Evolutionary conservation across 805 yeast genomes (phyloP).

Genomic region (Saccharomyces paradoxus): DNA sequence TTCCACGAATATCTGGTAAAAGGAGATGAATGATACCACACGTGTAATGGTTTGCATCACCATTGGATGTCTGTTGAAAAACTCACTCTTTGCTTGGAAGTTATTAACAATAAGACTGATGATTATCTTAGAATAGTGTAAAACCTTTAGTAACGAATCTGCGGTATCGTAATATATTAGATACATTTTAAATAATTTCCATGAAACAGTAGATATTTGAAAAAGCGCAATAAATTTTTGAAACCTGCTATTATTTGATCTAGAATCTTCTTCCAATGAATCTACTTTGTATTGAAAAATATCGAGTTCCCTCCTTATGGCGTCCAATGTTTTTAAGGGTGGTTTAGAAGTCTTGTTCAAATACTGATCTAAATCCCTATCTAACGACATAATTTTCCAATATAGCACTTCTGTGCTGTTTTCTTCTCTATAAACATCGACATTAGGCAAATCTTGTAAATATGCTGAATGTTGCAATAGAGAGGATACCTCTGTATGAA

Average conservation of each 20-base stretch:
- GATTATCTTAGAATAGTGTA: conserved; percentile 15
- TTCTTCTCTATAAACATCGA: conserved; percentile 23
- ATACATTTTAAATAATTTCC: conserved; percentile 25
- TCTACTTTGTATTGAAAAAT: conserved; percentile 12
- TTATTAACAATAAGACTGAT: conserved; percentile 16
- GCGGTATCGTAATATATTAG: conserved; percentile 18
- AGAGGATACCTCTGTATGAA: conserved; percentile 23
- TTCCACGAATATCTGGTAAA: conserved; percentile 16
- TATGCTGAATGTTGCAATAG: conserved; percentile 24
- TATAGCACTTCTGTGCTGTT: conserved; percentile 22
- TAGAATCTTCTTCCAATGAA: conserved; percentile 6
- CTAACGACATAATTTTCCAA: conserved; percentile 28
- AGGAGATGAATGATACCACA: conserved; percentile 21
- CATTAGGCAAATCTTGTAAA: conserved; percentile 17
- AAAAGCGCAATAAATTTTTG: conserved; percentile 20
- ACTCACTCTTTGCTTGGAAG: conserved; percentile 6
- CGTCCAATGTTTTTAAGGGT: conserved; percentile 24
- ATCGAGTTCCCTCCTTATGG: conserved; percentile 18
- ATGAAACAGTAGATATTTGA: conserved; percentile 13
- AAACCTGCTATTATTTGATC: conserved; percentile 13
- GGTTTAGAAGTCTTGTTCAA: conserved; percentile 16
- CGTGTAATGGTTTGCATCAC: conserved; percentile 16
- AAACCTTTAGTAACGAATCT: conserved; percentile 11
- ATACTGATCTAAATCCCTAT: conserved; percentile 27
- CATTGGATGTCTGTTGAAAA: conserved; percentile 21